A percentile compares a stretch with the other conserved stretches of the same genome.
phyloP scores from a whole-genome alignment of 495 filamentous ascomycete genomes.

The Neurospora cerealis region DNA sequence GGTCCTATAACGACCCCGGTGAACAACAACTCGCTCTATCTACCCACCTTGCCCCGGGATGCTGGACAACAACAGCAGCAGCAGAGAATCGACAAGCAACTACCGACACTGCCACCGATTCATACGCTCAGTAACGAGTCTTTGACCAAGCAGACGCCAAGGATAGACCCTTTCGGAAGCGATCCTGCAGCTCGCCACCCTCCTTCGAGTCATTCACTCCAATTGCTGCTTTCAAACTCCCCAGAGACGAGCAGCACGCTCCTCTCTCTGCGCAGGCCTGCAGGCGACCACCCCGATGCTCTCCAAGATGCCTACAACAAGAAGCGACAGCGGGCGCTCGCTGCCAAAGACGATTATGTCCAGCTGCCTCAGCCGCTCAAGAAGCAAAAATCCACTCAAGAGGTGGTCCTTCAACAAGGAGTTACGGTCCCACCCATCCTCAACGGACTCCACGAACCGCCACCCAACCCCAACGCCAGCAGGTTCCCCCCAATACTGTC shows the following conservation, averaged over 20 bases:
- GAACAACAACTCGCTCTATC: constrained; percentile 18
- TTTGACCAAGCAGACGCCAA: constrained; percentile 1
- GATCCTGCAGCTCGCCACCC: constrained; percentile 6
- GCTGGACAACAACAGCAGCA: constrained; percentile 6
- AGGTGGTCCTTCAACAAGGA: constrained; percentile 14
- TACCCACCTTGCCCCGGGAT: constrained; percentile 39
- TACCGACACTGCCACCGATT: constrained; percentile 27
- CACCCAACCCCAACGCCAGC: constrained; percentile 62
- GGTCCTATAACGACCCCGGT: constrained; percentile 24
- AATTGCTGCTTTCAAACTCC: constrained; percentile 18
- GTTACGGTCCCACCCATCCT: constrained; percentile 47
- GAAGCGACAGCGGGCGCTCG: constrained; percentile 32
- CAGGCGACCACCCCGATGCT: constrained; percentile 29
- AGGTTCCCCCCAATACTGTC: constrained; percentile 64
- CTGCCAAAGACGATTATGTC: constrained; percentile 42
- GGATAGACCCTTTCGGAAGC: constrained; percentile 6
- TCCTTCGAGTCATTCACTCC: constrained; percentile 15
- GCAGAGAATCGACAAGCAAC: constrained; percentile 25
- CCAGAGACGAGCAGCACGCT: constrained; percentile 22
- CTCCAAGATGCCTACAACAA: constrained; percentile 30
- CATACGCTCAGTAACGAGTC: constrained; percentile 22
- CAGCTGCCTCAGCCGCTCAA: constrained; percentile 49
- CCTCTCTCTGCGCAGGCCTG: constrained; percentile 36
- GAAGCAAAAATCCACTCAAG: constrained; percentile 43
- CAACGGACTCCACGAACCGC: constrained; percentile 66